A percentile compares a stretch with the other conserved stretches of the same genome.
Conservation (phyloP, 208 protist species). For the Trypanosoma theileri region DNA sequence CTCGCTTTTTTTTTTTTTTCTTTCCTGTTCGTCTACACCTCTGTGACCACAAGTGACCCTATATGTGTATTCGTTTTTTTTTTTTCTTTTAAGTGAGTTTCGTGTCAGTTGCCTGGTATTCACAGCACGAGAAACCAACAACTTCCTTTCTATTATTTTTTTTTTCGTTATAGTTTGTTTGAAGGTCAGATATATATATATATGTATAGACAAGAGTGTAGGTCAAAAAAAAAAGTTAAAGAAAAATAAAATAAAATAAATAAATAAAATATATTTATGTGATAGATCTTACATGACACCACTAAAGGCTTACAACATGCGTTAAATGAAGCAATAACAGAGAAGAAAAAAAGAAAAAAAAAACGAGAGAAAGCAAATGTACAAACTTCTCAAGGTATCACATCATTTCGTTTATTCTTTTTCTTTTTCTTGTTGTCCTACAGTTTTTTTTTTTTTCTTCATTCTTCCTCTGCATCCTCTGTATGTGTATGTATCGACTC, state of each 20-base stretch:
- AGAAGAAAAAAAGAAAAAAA: background rate
- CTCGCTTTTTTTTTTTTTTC: background rate
- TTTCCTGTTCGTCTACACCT: no score
- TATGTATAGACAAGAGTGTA: no score
- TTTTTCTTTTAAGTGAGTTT: background rate
- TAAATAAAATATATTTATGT: background rate
- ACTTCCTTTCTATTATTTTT: constrained; percentile 13
- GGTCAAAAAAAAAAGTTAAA: no score
- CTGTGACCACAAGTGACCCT: background rate
- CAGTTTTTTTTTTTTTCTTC: no score
- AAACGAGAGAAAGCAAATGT: no score
- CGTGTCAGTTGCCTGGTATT: background rate
- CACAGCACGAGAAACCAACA: constrained; percentile 9
- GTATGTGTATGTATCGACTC: background rate
- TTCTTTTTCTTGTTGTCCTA: no score
- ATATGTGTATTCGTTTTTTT: background rate
- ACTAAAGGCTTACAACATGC: background rate
- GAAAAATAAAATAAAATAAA: constrained; percentile 16
- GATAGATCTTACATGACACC: background rate
- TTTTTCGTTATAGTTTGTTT: constrained; percentile 6
- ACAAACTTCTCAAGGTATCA: no score
- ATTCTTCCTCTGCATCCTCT: no score
- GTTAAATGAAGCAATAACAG: background rate
- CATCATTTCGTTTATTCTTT: no score
- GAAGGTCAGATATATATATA: background rate